A percentile compares a stretch with the other conserved stretches of the same genome.
Evolutionary conservation across 2,329 filamentous ascomycete species (phyloP).

Genomic region (Catunica adiposa): DNA sequence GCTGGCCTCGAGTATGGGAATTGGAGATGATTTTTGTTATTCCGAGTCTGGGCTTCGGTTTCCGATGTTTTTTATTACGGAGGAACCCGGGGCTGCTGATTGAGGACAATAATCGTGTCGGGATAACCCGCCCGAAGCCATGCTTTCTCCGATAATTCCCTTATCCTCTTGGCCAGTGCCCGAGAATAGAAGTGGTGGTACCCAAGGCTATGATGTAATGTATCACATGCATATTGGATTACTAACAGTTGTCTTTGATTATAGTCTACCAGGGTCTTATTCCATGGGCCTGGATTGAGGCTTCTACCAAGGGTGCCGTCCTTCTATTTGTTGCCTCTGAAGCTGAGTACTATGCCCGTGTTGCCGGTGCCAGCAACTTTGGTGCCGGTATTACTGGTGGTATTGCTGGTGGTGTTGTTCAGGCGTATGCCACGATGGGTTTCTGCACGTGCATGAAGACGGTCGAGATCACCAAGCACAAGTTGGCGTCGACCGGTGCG

Average conservation of each 20-base stretch:
- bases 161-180: too few species aligned
- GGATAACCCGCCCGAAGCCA: too few species aligned
- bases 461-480: slow-evolving; percentile 97
- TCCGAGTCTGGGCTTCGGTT: background rate
- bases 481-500: slow-evolving; percentile 66
- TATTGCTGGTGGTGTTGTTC: slow-evolving; percentile 85
- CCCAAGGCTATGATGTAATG: background rate
- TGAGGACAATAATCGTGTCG: too few species aligned
- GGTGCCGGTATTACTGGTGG: slow-evolving; percentile 76
- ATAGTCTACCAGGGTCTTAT: slow-evolving; percentile 99
- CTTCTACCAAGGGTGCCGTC: slow-evolving; percentile 96
- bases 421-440: slow-evolving; percentile 98
- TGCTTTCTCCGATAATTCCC: too few species aligned
- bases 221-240: background rate
- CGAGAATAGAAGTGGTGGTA: background rate
- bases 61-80: background rate
- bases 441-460: slow-evolving; percentile 99
- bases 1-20: background rate
- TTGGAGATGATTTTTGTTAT: background rate
- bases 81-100: too few species aligned
- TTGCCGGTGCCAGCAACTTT: slow-evolving; percentile 72
- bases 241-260: background rate
- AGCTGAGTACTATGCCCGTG: slow-evolving; percentile 85
- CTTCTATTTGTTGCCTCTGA: slow-evolving; percentile 98
- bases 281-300: slow-evolving; percentile 99